phyloP scores from a whole-genome alignment of 352 stramenopile species.

The Phytophthora fragariaefolia region DNA sequence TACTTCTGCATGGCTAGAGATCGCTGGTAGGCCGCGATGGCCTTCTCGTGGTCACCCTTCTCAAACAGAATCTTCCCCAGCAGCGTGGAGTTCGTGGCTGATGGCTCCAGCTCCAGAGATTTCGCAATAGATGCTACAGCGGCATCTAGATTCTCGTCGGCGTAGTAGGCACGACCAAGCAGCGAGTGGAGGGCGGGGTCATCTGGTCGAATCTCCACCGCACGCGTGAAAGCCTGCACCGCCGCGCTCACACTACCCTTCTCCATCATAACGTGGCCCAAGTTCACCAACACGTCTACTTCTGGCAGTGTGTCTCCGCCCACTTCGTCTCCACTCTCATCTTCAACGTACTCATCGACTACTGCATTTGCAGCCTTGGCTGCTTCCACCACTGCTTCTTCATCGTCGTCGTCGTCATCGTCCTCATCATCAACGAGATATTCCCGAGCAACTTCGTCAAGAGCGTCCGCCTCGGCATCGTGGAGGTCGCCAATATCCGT shows the following conservation, averaged over 20 bases:
- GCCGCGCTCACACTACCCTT: slow-evolving; percentile 79
- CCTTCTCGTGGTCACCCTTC: slow-evolving; percentile 87
- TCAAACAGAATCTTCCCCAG: slow-evolving; percentile 90
- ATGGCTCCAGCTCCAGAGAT: slow-evolving; percentile 77
- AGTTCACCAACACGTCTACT: slow-evolving; percentile 82
- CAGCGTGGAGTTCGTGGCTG: slow-evolving; percentile 85
- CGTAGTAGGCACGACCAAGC: slow-evolving; percentile 84
- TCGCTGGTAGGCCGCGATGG: slow-evolving; percentile 86
- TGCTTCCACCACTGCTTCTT: slow-evolving; percentile 37
- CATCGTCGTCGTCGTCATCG: slow-evolving; percentile 56
- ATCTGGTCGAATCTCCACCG: slow-evolving; percentile 81
- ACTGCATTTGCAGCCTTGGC: slow-evolving; percentile 24
- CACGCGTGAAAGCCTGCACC: slow-evolving; percentile 84
- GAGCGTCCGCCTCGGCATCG: slow-evolving; percentile 50
- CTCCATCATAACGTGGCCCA: slow-evolving; percentile 85
- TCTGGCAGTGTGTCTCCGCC: slow-evolving; percentile 76
- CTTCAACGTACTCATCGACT: slow-evolving; percentile 23
- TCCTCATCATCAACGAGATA: slow-evolving; percentile 51
- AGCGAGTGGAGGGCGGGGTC: slow-evolving; percentile 79
- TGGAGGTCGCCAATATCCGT: slow-evolving; percentile 56
- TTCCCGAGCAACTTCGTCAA: slow-evolving; percentile 34
- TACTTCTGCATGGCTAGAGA: slow-evolving; percentile 79
- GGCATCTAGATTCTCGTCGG: slow-evolving; percentile 84
- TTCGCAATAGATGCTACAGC: slow-evolving; percentile 66
- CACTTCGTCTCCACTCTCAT: slow-evolving; percentile 65